phyloP scores from a whole-genome alignment of 73 alveolate genomes.

The Paramecium pentaurelia region DNA sequence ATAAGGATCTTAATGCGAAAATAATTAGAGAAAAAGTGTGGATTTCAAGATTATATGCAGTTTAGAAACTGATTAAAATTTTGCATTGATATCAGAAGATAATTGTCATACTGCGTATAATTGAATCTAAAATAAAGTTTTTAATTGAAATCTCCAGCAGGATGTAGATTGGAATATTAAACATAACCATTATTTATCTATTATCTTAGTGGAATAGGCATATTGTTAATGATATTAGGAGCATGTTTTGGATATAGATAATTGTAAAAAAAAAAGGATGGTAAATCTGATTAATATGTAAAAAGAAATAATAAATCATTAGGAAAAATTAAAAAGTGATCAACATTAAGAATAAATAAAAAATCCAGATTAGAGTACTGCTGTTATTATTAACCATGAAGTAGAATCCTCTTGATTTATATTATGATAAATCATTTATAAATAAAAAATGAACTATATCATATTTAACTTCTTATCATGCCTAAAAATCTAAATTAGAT shows the following conservation, averaged over 20 bases:
- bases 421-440: neutral
- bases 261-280: neutral
- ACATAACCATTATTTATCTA: neutral
- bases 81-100: neutral
- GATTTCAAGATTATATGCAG: neutral
- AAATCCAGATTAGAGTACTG: neutral
- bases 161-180: neutral
- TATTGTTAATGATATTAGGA: neutral
- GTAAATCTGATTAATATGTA: neutral
- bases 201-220: neutral
- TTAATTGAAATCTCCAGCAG: constrained; percentile 28
- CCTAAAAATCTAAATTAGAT: neutral
- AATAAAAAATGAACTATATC: neutral
- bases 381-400: neutral
- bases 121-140: neutral
- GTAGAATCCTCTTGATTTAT: neutral
- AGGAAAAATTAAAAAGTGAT: neutral
- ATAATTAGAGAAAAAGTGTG: neutral
- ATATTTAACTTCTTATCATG: neutral
- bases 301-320: neutral
- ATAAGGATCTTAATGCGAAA: neutral
- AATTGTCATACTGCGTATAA: neutral
- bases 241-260: neutral
- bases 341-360: neutral
- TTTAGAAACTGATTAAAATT: neutral